These are phyloP conservation scores for Pyricularia sp. DNA, from an alignment of 2,329 filamentous ascomycete genomes.

Conservation along the genomic window DNA sequence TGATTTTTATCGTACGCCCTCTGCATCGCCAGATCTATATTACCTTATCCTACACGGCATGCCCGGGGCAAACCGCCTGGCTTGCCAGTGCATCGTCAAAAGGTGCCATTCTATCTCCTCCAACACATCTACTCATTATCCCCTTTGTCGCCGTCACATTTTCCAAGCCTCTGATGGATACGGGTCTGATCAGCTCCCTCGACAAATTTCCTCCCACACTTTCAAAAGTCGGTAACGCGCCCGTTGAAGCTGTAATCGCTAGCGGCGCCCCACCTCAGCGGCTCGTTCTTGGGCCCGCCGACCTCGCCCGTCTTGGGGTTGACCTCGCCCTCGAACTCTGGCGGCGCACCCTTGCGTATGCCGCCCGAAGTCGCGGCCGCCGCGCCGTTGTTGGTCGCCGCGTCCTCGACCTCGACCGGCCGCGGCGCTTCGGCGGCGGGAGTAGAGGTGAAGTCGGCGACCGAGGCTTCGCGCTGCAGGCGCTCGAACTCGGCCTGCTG, in stretches of 20 bases:
- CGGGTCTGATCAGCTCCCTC: no score
- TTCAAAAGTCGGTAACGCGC: constrained; percentile 75
- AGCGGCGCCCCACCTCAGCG: constrained; percentile 69
- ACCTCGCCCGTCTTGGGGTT: constrained; percentile 95
- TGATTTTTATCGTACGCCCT: not conserved
- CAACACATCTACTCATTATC: not conserved
- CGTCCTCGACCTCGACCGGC: constrained; percentile 33
- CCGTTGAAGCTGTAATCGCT: constrained; percentile 93
- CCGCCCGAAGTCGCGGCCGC: constrained; percentile 40
- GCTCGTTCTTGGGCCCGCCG: constrained; percentile 95
- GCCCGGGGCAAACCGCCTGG: not conserved
- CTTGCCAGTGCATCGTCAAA: not conserved
- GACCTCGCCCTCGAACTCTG: constrained; percentile 85
- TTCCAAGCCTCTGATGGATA: no score
- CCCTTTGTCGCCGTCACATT: no score
- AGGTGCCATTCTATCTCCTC: not conserved
- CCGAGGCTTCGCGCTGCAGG: constrained; percentile 55
- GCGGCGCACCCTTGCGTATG: constrained; percentile 65
- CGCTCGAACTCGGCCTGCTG: constrained; percentile 87
- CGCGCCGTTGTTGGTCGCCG: constrained; percentile 43
- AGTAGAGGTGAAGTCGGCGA: constrained; percentile 14
- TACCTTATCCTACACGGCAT: not conserved
- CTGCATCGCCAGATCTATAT: not conserved
- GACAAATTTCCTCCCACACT: no score
- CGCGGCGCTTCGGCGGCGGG: constrained; percentile 15